These are phyloP conservation scores for Cryptococcus amylolentus DNA, from an alignment of 1,284 basidiomycete genomes.

Conservation along the genomic window DNA sequence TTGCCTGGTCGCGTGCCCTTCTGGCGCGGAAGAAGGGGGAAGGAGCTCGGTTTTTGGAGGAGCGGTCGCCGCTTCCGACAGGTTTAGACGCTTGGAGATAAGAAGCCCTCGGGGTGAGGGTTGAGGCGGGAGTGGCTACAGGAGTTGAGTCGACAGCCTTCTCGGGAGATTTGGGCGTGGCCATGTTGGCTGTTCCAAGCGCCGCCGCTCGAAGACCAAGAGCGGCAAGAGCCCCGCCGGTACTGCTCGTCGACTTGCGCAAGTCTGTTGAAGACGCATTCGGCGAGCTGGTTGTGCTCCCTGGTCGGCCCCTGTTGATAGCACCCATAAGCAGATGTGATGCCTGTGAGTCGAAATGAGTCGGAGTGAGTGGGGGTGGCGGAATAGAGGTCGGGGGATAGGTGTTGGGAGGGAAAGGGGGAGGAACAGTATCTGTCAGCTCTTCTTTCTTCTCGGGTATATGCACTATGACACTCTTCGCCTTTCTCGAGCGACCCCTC, in stretches of 20 bases:
- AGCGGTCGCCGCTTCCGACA: slow-evolving; percentile 15
- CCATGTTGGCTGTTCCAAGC: slow-evolving; percentile 17
- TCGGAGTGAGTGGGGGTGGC: not conserved
- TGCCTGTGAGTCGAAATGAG: slow-evolving; percentile 15
- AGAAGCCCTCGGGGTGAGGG: slow-evolving; percentile 9
- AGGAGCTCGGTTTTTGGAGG: slow-evolving; percentile 29
- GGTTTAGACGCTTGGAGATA: slow-evolving; percentile 34
- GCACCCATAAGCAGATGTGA: slow-evolving; percentile 37
- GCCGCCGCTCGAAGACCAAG: slow-evolving; percentile 35
- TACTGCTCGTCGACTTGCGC: slow-evolving; percentile 20
- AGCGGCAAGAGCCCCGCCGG: slow-evolving; percentile 28
- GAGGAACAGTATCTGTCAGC: slow-evolving; percentile 7
- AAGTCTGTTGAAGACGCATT: slow-evolving; percentile 7
- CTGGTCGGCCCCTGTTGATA: slow-evolving; percentile 23
- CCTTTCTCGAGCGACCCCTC: slow-evolving; percentile 3
- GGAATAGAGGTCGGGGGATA: not conserved
- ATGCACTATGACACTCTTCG: slow-evolving; percentile 4
- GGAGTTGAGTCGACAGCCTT: not conserved
- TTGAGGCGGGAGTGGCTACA: slow-evolving; percentile 4
- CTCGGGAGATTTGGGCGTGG: slow-evolving; percentile 11
- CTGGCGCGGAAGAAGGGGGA: slow-evolving; percentile 48
- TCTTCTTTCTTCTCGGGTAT: slow-evolving; percentile 2
- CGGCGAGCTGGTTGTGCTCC: slow-evolving; percentile 3
- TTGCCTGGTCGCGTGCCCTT: slow-evolving; percentile 37
- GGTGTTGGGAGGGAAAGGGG: slow-evolving; percentile 8